Evolutionary conservation across 2,329 filamentous ascomycete species (phyloP), one percentile per base, ranked within the genome.

Genomic region (Colletotrichum navitas): DNA sequence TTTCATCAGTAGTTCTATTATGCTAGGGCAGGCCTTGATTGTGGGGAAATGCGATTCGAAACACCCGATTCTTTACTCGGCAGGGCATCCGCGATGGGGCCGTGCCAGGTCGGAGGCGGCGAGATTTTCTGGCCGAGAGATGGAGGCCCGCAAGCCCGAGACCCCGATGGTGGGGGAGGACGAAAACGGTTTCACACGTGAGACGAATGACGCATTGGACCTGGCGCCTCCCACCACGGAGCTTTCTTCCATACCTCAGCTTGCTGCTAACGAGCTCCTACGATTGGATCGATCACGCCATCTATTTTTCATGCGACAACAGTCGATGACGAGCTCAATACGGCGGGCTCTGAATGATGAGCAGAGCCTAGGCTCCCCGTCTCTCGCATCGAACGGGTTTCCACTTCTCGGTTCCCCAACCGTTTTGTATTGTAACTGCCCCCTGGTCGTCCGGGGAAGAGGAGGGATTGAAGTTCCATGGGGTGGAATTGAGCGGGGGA

Each of bases 111-210:
- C 64, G 64, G 68, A 36, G 43, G 24, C 64, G 64, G 68, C 34
- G 51, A 58, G 34, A 51, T 52, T 24, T 21, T 36, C 34, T 16
- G 18, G 66, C 68, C 68, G 68, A 71, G 55, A n/a, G 29, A 52
- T 45, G 68, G 64, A 41, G 52, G 52, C 43, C 64, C 43, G 29
- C 29, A 63, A 71, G 24, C 65, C 69, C 69, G 69, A 71, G 66
- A 59, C 21, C 59, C 65, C 65, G 65, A 49, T 68, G 45, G 54
- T 41, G 18, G 10, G 16, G 24, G 21, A 10, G 18, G 29, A 68
- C 32, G 64, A 68, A 69, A 36, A 54, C 65, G 47, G 69, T 71
- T 71, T 71, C 69, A 69, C 12, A 68, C 26, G 39, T 60, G 39
- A 59, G 69, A 68, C 34, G 59, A 43, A 71, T 71, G 69, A 71